Evolutionary conservation across 106 monocot genomes (phyloP).

Genomic region (Narthecium ossifragum): DNA sequence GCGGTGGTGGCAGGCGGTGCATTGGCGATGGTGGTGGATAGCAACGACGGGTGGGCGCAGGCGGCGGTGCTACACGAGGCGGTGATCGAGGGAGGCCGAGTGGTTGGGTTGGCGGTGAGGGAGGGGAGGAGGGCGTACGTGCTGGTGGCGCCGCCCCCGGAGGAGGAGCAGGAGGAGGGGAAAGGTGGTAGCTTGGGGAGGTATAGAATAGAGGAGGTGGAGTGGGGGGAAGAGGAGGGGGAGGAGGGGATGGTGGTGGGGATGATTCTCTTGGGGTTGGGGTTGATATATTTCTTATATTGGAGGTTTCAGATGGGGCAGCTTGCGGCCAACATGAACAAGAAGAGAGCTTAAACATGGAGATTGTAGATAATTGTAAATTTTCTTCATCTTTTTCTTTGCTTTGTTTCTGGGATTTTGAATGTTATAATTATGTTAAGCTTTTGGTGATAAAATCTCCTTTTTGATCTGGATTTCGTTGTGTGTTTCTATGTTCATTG

Average conservation of each 20-base stretch:
- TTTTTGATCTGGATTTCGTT: too few relatives aligned
- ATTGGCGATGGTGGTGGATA: slow-evolving; percentile 24
- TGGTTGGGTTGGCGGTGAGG: slow-evolving; percentile 32
- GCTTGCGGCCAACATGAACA: slow-evolving; percentile 57
- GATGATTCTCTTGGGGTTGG: slow-evolving; percentile 56
- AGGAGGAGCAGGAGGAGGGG: slow-evolving; percentile 8
- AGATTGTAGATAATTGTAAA: too few relatives aligned
- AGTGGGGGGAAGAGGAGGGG: slow-evolving; percentile 50
- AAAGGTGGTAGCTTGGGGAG: neutral
- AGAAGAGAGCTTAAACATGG: slow-evolving; percentile 45
- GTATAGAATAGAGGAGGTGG: slow-evolving; percentile 56
- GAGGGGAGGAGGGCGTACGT: slow-evolving; percentile 42
- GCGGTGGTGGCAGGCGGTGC: slow-evolving; percentile 27
- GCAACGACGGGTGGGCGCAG: slow-evolving; percentile 43
- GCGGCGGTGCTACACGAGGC: slow-evolving; percentile 37
- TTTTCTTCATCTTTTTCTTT: too few relatives aligned
- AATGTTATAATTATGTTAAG: too few relatives aligned
- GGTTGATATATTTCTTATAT: slow-evolving; percentile 56
- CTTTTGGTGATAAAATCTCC: too few relatives aligned
- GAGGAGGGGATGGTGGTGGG: slow-evolving; percentile 65
- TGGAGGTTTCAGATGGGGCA: slow-evolving; percentile 95
- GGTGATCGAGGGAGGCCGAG: slow-evolving; percentile 22
- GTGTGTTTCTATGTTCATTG: too few relatives aligned
- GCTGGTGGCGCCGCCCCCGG: slow-evolving; percentile 19
- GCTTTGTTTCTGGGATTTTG: too few relatives aligned